Base-by-base conservation (phyloP, 2,329 filamentous ascomycete species). In the Graphilbum fragrans region DNA sequence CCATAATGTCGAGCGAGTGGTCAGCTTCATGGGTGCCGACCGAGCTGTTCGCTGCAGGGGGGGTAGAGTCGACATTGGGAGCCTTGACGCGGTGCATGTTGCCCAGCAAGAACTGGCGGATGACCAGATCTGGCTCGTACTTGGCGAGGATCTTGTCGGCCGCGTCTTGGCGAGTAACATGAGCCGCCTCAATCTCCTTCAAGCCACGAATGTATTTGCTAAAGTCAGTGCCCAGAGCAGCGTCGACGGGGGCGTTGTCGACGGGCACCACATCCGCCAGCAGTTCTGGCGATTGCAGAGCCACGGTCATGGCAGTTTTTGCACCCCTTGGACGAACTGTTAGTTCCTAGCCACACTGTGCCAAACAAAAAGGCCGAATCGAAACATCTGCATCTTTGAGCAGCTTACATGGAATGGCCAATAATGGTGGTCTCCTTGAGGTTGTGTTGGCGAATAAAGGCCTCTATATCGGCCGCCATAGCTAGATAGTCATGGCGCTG, bases 241-340 rank as follows among this genome's bases (percentile, higher is more conserved):
- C 83, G 56, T 93, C 86, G 9, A 94, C 71, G 2, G 90, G 90
- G 4, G 88, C 86, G 56, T 96, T 96, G 64, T 96, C 90, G 12
- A 96, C 87, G 2, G 86, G 72, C 22, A 95, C 72, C 39, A 96
- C 65, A 51, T 81, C 76, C 16, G 71, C 67, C 44, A 94, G 70
- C 3, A 78, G 63, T 6, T 74, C 65, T 0, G 86, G 85, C 1
- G 76, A 70, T 35, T 72, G 67, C 29, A 96, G 72, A 4, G 86
- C 86, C 44, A 95, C 67, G 0, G 82, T 70, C 90, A 96, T 95
- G 52, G 86, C 86, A 2, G 82, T 80, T 66, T 96, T 96, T 37
- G 90, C 90, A 48, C 92, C 90, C 81, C 79, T 83, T 16, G 23
- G 9, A 22, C 4, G 27, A 23, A 11, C 8, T 2, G 29, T 12